phyloP scores from a whole-genome alignment of 2,329 filamentous ascomycete species.

The Grosmannia penicillata region DNA sequence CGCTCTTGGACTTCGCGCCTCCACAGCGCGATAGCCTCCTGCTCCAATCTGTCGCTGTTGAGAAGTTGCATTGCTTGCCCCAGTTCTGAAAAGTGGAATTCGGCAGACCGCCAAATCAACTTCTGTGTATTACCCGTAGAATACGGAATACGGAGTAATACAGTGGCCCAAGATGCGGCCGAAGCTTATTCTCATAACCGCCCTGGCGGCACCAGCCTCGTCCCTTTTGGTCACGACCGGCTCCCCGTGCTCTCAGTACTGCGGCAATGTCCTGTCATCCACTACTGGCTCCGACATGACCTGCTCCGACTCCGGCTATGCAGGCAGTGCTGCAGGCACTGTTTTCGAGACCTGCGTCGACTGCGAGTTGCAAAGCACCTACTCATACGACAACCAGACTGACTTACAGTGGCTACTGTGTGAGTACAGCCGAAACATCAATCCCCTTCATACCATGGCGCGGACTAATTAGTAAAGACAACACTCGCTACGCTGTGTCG shows the following conservation, averaged over 20 bases:
- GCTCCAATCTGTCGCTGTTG: too few species aligned
- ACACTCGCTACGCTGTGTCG: slow-evolving; percentile 38
- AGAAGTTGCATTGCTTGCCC: too few species aligned
- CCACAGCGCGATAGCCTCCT: too few species aligned
- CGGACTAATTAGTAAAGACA: slow-evolving; percentile 27
- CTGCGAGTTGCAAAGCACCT: slow-evolving; percentile 37
- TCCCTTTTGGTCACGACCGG: slow-evolving; percentile 27
- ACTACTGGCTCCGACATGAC: slow-evolving; percentile 32
- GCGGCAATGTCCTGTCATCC: slow-evolving; percentile 35
- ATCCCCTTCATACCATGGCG: too few species aligned
- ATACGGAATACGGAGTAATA: background rate
- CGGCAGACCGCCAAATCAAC: background rate
- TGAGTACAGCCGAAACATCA: slow-evolving; percentile 21
- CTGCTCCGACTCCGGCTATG: slow-evolving; percentile 27
- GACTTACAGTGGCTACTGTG: slow-evolving; percentile 41
- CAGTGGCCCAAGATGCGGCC: slow-evolving; percentile 5
- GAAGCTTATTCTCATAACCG: slow-evolving; percentile 9
- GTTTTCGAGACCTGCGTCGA: slow-evolving; percentile 36
- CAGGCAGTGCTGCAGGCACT: slow-evolving; percentile 22
- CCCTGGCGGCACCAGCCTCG: slow-evolving; percentile 9
- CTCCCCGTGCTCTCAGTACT: slow-evolving; percentile 34
- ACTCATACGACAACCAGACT: slow-evolving; percentile 21
- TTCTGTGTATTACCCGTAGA: background rate
- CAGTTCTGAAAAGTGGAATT: background rate
- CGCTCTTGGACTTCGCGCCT: background rate